phyloP scores from a whole-genome alignment of 805 yeast species.

The Monosporozyma servazzii region DNA sequence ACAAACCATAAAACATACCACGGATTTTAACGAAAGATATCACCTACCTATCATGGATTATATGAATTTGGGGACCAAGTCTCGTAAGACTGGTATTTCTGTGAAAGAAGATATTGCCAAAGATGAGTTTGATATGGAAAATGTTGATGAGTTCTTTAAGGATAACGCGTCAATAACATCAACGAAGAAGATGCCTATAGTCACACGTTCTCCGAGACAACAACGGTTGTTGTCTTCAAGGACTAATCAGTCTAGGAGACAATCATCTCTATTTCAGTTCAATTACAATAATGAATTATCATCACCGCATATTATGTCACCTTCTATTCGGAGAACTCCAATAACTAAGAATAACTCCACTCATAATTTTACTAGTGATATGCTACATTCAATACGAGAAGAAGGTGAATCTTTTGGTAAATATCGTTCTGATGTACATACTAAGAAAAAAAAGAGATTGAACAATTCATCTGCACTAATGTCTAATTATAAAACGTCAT shows the following conservation, averaged over 20 bases:
- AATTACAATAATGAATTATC: slow-evolving; percentile 3
- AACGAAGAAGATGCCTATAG: slow-evolving; percentile 4
- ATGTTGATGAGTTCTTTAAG: slow-evolving; percentile 54
- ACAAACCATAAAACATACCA: background rate
- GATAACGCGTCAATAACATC: slow-evolving; percentile 33
- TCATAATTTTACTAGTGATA: background rate
- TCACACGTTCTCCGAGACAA: slow-evolving; percentile 1
- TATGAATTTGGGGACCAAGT: slow-evolving; percentile 45
- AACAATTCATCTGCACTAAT: background rate
- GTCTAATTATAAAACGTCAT: background rate
- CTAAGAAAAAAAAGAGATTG: background rate
- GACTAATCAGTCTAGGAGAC: slow-evolving; percentile 10
- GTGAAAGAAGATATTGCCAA: slow-evolving; percentile 10
- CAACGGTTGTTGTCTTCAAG: background rate
- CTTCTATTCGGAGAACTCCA: background rate
- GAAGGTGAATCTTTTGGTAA: background rate
- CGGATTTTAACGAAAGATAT: background rate
- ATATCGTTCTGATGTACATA: background rate
- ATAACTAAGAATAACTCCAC: background rate
- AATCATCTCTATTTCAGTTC: slow-evolving; percentile 13
- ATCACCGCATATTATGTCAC: slow-evolving; percentile 10
- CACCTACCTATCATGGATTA: slow-evolving; percentile 28
- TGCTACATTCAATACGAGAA: background rate
- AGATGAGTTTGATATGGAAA: slow-evolving; percentile 18
- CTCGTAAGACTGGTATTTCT: slow-evolving; percentile 54